Evolutionary conservation across 176 grass and related monocot species (phyloP).

Genomic region (Lolium multiflorum): DNA sequence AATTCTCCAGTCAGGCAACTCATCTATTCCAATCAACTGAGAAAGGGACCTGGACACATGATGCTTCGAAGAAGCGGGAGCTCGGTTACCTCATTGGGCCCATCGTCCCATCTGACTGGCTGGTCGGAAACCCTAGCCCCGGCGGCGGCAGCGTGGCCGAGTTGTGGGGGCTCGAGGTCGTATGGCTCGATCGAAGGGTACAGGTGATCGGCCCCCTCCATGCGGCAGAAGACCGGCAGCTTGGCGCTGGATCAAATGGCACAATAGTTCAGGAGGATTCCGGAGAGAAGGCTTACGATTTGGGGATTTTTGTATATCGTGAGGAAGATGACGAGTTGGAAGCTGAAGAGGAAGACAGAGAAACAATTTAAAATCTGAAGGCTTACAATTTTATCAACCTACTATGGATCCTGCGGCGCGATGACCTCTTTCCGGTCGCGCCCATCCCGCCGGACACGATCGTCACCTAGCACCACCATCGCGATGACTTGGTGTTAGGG

Average conservation of each 20-base stretch:
- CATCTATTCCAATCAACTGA: constrained; percentile 21
- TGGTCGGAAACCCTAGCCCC: constrained; percentile 31
- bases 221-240: neutral
- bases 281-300: neutral
- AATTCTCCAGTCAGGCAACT: neutral
- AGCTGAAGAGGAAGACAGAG: constrained; percentile 19
- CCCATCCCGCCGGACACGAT: too few species aligned
- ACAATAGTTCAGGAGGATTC: neutral
- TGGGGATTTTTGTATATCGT: constrained; percentile 5
- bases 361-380: constrained; percentile 19
- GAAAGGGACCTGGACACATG: neutral
- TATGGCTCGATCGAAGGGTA: constrained; percentile 48
- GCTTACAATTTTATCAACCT: too few species aligned
- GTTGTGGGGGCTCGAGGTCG: constrained; percentile 41
- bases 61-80: neutral
- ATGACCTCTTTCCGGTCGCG: too few species aligned
- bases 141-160: neutral
- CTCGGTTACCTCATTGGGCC: constrained; percentile 34
- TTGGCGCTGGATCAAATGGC: neutral
- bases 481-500: too few species aligned
- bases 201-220: constrained; percentile 44
- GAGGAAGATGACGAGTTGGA: constrained; percentile 14
- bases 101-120: constrained; percentile 52
- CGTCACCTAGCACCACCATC: too few species aligned
- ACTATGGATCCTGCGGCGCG: too few species aligned